Base-by-base conservation (phyloP, 2,329 filamentous ascomycete species). In the Aspergillus jensenii region DNA sequence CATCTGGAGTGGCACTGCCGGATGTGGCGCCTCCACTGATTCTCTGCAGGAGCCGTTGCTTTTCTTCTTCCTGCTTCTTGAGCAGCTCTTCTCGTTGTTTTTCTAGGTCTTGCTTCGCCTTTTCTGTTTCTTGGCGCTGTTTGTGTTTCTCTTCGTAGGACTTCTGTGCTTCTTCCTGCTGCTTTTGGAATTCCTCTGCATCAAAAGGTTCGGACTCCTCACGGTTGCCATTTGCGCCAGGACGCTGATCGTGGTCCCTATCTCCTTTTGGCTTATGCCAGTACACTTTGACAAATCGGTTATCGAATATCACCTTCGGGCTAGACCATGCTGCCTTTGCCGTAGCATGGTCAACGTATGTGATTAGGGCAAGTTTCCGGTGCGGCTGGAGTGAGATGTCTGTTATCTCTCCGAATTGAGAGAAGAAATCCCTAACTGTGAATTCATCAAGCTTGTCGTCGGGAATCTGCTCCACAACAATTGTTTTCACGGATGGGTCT, bases 231-330 rank as follows among this genome's bases (percentile, higher is more conserved):
- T 64, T 65, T 6, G 59, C 44, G 6, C 54, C 61, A 15, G 63
- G 57, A 15, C 69, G 62, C 12, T 65, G 63, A 15, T 65, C 66
- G 15, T 63, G 64, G 49, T 72, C 73, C 17, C 62, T 65, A 15
- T 76, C 74, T 5, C 65, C 59, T 27, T 69, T 71, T 19, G 80
- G 75, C 61, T 82, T 83, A 67, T 82, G 79, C 84, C 84, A 87
- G 64, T 85, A 86, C 1, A 87, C 83, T 63, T 87, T 87, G 52
- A 87, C 84, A 61, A 87, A 87, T 3, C 85, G 77, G 60, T 87
- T 87, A 61, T 86, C 84, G 61, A 87, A 87, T 17, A 87, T 81
- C 52, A 81, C 82, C 68, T 86, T 86, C 0, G 85, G 84, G 59
- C 82, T 86, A 17, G 81, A 77, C 72, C 84, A 86, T 2, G 85